Evolutionary conservation across 371 early-diverging fungal species (phyloP).

Genomic region (Choanephora cucurbitarum): DNA sequence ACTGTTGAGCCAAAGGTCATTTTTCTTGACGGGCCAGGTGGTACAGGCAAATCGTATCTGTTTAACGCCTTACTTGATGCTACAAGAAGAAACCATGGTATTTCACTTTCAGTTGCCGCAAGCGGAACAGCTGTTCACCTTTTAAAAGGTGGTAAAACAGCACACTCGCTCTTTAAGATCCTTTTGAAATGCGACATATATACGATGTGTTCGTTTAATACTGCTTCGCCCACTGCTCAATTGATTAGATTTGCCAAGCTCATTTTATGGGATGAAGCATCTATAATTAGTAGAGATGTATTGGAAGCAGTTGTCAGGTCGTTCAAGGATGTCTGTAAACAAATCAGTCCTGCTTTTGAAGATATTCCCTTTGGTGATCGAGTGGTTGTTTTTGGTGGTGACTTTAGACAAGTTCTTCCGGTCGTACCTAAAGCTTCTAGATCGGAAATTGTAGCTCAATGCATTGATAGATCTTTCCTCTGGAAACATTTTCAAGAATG

Average conservation of each 20-base stretch:
- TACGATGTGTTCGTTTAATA: constrained; percentile 17
- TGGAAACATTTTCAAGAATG: background rate
- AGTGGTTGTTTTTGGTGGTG: constrained; percentile 16
- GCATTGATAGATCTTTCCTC: background rate
- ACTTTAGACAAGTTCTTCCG: constrained; percentile 14
- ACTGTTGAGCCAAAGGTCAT: background rate
- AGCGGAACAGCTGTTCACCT: constrained; percentile 34
- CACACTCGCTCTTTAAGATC: constrained; percentile 29
- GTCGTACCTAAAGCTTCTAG: constrained; percentile 16
- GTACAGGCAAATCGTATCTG: constrained; percentile 11
- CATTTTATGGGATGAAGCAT: constrained; percentile 41
- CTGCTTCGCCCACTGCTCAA: constrained; percentile 5
- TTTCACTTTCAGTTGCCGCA: constrained; percentile 20
- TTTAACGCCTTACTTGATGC: constrained; percentile 9
- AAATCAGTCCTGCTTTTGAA: constrained; percentile 8
- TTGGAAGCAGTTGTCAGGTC: constrained; percentile 28
- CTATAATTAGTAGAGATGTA: constrained; percentile 22
- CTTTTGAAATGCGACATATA: constrained; percentile 14
- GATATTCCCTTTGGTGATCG: constrained; percentile 33
- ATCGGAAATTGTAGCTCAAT: constrained; percentile 7
- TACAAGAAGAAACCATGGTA: background rate
- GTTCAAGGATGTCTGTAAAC: constrained; percentile 25
- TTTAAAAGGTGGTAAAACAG: constrained; percentile 29
- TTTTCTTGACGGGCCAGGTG: constrained; percentile 25
- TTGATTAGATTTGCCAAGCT: constrained; percentile 12